These are phyloP conservation scores for Quercus rubra DNA, from an alignment of 306 rosid genomes.

Conservation along the genomic window DNA sequence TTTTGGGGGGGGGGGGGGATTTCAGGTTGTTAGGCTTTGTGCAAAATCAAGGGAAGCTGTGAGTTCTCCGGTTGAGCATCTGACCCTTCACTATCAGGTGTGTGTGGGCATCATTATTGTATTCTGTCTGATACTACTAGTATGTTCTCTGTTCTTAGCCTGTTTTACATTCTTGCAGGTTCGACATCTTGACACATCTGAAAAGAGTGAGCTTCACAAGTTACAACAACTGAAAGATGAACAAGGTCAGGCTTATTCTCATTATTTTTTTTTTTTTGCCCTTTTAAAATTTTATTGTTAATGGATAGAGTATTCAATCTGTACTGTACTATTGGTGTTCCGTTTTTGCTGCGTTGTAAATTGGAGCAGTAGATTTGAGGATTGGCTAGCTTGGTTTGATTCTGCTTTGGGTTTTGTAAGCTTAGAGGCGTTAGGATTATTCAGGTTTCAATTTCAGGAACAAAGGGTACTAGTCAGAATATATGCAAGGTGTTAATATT, in stretches of 20 bases:
- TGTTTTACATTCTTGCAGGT: slow-evolving; percentile 52
- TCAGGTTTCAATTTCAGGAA: not conserved
- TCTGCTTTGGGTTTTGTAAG: not conserved
- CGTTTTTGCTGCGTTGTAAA: not conserved
- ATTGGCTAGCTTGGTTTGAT: not conserved
- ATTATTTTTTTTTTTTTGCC: not conserved
- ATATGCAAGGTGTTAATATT: not conserved
- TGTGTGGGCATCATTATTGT: slow-evolving; percentile 3
- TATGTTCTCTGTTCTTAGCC: not conserved
- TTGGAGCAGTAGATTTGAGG: not conserved
- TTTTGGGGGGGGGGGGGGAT: not conserved
- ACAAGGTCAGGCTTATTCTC: slow-evolving; percentile 56
- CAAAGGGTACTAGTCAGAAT: not conserved
- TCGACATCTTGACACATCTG: slow-evolving; percentile 98
- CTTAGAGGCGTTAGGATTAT: not conserved
- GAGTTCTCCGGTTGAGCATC: slow-evolving; percentile 98
- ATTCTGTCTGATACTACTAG: not conserved
- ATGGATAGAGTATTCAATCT: not conserved
- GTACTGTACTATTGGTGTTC: not conserved
- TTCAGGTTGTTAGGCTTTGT: slow-evolving; percentile 94
- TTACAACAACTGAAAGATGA: slow-evolving; percentile 95
- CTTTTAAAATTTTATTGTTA: not conserved
- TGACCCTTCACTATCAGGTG: slow-evolving; percentile 99
- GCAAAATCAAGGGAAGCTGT: slow-evolving; percentile 99
- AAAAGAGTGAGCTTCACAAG: slow-evolving; percentile 96